These are phyloP conservation scores for Cerioporus squamosus DNA, from an alignment of 1,284 basidiomycete species.

Conservation along the genomic window DNA sequence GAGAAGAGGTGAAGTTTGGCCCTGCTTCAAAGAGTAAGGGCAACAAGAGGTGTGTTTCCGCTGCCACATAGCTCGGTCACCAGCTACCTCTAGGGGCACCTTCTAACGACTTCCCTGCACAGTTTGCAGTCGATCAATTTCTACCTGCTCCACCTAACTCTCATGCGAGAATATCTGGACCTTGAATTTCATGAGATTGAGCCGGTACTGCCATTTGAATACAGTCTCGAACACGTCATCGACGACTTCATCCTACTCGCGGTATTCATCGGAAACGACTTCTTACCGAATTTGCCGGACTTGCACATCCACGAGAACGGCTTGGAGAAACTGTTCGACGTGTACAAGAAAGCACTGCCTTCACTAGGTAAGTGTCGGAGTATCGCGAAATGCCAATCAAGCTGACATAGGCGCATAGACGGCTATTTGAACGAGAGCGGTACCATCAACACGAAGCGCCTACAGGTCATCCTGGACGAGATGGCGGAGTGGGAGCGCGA, in stretches of 20 bases:
- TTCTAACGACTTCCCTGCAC: background rate
- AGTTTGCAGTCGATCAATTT: constrained; percentile 91
- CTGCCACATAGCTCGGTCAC: too few species aligned
- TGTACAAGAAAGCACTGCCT: constrained; percentile 93
- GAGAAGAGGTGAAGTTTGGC: constrained; percentile 99
- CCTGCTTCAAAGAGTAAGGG: constrained; percentile 76
- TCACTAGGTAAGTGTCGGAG: constrained; percentile 61
- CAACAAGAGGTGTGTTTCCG: constrained; percentile 61
- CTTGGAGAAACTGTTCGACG: constrained; percentile 88
- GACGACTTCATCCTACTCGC: constrained; percentile 98
- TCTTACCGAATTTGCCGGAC: constrained; percentile 95
- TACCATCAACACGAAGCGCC: constrained; percentile 76
- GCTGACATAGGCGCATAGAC: constrained; percentile 46
- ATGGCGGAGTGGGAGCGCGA: constrained; percentile 89
- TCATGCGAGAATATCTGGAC: constrained; percentile 97
- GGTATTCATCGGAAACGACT: constrained; percentile 98
- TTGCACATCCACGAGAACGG: constrained; percentile 98
- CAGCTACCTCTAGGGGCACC: too few species aligned
- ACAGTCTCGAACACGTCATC: constrained; percentile 91
- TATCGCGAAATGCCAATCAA: background rate
- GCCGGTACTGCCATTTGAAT: constrained; percentile 64
- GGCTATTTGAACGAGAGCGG: constrained; percentile 96
- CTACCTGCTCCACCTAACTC: constrained; percentile 92
- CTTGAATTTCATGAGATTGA: constrained; percentile 86
- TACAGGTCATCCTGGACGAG: constrained; percentile 90